Evolutionary conservation across 139 green algal genomes (phyloP), one percentile per base, ranked within the genome.

Genomic region (Asterochloris sp.): DNA sequence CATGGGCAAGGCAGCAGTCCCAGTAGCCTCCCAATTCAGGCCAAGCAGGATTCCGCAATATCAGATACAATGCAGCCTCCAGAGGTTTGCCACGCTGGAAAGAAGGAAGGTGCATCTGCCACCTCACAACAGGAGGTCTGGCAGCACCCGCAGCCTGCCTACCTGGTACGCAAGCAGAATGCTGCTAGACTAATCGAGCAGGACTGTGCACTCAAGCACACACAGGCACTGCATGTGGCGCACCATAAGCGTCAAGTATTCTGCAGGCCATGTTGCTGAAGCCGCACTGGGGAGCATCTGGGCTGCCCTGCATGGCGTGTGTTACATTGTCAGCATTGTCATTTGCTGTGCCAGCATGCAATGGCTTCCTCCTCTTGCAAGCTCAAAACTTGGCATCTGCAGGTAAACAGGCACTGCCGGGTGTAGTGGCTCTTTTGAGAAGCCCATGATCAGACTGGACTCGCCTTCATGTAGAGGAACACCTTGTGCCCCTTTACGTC

Each of bases 391-490:
- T 71, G 66, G 19, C 21, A 71, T 26, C 21, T 21, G 66, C 66
- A 71, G 66, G 66, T 6, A 1, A 23, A 8, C 66, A 71, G 66
- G 66, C 8, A 10, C 21, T 26, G 19, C 17, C 17, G 6, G 1
- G 21, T 21, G 66, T 10, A 23, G 17, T 71, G 66, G 1, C 9
- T 23, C 21, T 10, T 21, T 21, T 6, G 66, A 21, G 19, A 71
- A 71, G 21, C 21, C 19, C 19, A 71, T 26, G 9, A 23, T 9
- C 63, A 23, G 66, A 23, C 21, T 71, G 54, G 27, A 62, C 82
- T 0, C 60, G 91, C 93, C 92, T 98, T 98, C 95, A 98, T 98
- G 90, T 97, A 99, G 0, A 99, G 82, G 83, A 99, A 96, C 2
- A 99, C 92, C 38, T 91, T 84, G 77, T 96, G 86, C 11, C 63